Evolutionary conservation across 208 protist genomes (phyloP).

Genomic region (Leishmania mexicana): DNA sequence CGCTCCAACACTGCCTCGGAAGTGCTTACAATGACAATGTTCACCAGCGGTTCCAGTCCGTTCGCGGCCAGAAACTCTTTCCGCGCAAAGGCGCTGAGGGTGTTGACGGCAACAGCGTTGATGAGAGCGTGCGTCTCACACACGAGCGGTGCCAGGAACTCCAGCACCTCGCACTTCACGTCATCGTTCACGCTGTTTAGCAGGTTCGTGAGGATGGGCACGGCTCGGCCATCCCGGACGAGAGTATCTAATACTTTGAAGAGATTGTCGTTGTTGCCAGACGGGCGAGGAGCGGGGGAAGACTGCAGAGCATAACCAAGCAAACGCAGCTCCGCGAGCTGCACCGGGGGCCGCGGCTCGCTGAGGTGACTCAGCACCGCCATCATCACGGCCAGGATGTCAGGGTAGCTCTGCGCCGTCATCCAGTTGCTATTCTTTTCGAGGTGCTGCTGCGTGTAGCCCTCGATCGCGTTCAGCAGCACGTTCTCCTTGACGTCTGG

Average conservation of each 20-base stretch:
- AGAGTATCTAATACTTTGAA: constrained; percentile 49
- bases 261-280: constrained; percentile 40
- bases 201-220: constrained; percentile 59
- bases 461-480: constrained; percentile 72
- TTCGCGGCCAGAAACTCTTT: constrained; percentile 69
- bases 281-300: constrained; percentile 22
- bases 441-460: constrained; percentile 67
- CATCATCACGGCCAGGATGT: constrained; percentile 53
- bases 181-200: constrained; percentile 93
- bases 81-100: constrained; percentile 35
- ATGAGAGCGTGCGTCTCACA: constrained; percentile 47
- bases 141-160: constrained; percentile 75
- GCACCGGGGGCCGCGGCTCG: constrained; percentile 73
- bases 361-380: constrained; percentile 68
- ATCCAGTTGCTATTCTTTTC: constrained; percentile 42
- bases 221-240: constrained; percentile 44
- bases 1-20: constrained; percentile 89
- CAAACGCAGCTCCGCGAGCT: constrained; percentile 73
- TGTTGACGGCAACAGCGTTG: constrained; percentile 21
- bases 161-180: constrained; percentile 88
- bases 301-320: constrained; percentile 68
- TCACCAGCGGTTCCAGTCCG: constrained; percentile 85
- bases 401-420: constrained; percentile 31
- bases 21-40: constrained; percentile 84
- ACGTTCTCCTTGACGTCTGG: constrained; percentile 81